A percentile compares a stretch with the other conserved stretches of the same genome.
Conservation (phyloP, 2,329 filamentous ascomycete genomes). For the Pseudogymnoascus sp. region DNA sequence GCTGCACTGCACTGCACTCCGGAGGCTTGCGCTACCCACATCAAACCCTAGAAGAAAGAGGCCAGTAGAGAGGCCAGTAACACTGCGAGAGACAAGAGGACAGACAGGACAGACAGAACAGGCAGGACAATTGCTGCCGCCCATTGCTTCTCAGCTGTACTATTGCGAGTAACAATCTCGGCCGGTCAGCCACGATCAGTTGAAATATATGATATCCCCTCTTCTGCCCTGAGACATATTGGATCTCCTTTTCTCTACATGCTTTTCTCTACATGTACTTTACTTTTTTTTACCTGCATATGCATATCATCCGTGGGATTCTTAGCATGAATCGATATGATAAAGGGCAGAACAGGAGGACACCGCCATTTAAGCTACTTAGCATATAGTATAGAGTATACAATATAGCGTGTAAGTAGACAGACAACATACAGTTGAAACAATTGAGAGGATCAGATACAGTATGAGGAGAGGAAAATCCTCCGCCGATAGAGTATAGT, state of each 20-base stretch:
- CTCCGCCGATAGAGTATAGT: neutral
- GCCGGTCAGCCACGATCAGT: too few species aligned
- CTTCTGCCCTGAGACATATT: neutral
- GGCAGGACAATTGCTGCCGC: too few species aligned
- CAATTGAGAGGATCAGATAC: neutral
- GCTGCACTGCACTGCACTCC: neutral
- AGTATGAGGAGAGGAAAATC: neutral
- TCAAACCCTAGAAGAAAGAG: neutral
- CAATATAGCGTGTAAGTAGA: neutral
- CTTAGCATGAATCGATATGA: neutral
- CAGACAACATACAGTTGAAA: neutral
- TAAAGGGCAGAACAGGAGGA: neutral
- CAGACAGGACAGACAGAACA: neutral
- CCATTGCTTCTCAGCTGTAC: too few species aligned
- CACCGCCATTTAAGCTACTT: neutral
- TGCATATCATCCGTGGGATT: neutral
- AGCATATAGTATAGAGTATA: neutral
- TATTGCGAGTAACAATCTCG: too few species aligned
- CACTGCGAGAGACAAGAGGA: neutral
- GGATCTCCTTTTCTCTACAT: neutral
- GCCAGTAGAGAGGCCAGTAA: neutral
- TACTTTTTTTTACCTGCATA: neutral
- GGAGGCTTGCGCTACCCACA: neutral
- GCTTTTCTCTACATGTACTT: neutral
- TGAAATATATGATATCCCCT: neutral